Conservation (phyloP, 495 filamentous ascomycete genomes). For the Neurospora sp. region DNA sequence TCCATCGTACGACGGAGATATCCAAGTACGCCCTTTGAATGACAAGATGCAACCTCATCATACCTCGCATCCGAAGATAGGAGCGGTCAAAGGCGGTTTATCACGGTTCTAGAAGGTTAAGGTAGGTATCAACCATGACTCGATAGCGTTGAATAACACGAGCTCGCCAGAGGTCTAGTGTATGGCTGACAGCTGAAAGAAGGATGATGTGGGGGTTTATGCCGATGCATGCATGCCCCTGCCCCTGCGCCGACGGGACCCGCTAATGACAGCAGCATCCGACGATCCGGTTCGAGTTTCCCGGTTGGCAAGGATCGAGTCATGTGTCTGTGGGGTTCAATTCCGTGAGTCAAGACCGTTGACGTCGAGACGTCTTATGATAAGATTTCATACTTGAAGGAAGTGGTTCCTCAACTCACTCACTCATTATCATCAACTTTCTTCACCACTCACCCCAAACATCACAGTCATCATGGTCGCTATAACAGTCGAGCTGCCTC, state of each 20-base stretch:
- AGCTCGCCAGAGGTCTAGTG: no score
- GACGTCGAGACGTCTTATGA: background rate
- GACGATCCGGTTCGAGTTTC: background rate
- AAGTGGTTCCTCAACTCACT: background rate
- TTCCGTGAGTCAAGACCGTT: no score
- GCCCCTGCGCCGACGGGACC: background rate
- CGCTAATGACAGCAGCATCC: background rate
- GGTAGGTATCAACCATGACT: no score
- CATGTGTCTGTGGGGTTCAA: background rate
- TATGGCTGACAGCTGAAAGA: no score
- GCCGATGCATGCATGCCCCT: no score
- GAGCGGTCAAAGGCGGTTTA: no score
- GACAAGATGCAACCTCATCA: background rate
- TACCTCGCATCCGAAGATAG: no score
- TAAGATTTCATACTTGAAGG: background rate
- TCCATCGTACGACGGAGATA: no score
- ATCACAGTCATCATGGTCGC: background rate
- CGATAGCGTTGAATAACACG: no score
- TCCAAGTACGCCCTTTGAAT: background rate
- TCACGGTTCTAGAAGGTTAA: no score
- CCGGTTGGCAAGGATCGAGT: background rate
- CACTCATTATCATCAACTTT: background rate
- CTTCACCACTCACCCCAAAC: background rate
- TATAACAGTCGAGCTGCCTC: background rate
- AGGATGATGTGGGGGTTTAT: no score